These are phyloP conservation scores for Aristolochia contorta DNA, from an alignment of 164 flowering plant genomes.

Conservation along the genomic window DNA sequence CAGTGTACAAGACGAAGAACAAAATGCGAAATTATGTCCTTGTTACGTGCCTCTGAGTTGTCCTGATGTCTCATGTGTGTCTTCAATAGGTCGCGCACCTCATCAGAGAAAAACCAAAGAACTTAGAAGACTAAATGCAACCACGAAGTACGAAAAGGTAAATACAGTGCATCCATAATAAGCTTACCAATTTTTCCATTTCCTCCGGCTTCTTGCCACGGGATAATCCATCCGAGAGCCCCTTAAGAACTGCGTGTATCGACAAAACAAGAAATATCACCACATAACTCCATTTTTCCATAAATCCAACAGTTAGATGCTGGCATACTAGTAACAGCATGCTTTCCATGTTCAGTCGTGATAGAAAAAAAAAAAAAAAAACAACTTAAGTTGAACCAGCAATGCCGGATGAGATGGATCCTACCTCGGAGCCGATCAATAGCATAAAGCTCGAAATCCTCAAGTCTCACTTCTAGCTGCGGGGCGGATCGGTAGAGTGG, in stretches of 20 bases:
- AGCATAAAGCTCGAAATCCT: conserved; percentile 85
- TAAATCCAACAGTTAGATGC: too few relatives aligned
- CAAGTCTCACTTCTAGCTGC: conserved; percentile 69
- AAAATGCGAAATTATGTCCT: conserved; percentile 86
- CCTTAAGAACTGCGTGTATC: conserved; percentile 53
- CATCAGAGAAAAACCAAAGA: background rate
- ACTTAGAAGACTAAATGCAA: background rate
- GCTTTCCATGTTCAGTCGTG: too few relatives aligned
- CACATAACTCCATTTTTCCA: background rate
- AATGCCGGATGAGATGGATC: background rate
- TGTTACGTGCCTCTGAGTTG: conserved; percentile 41
- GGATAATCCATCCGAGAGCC: conserved; percentile 76
- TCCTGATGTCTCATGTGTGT: conserved; percentile 61
- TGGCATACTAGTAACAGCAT: too few relatives aligned
- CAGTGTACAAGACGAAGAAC: conserved; percentile 89
- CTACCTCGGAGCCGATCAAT: conserved; percentile 87
- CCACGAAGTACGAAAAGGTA: background rate
- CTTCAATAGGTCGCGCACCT: conserved; percentile 60
- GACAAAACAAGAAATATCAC: conserved; percentile 5
- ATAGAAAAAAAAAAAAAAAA: too few relatives aligned
- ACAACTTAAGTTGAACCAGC: background rate
- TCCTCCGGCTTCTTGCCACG: conserved; percentile 82
- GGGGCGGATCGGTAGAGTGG: conserved; percentile 81
- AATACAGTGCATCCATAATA: background rate
- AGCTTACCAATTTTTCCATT: conserved; percentile 60